Evolutionary conservation across 768 basidiomycete species (phyloP), one percentile per base, ranked within the genome.

Genomic region (Pholiota molesta): DNA sequence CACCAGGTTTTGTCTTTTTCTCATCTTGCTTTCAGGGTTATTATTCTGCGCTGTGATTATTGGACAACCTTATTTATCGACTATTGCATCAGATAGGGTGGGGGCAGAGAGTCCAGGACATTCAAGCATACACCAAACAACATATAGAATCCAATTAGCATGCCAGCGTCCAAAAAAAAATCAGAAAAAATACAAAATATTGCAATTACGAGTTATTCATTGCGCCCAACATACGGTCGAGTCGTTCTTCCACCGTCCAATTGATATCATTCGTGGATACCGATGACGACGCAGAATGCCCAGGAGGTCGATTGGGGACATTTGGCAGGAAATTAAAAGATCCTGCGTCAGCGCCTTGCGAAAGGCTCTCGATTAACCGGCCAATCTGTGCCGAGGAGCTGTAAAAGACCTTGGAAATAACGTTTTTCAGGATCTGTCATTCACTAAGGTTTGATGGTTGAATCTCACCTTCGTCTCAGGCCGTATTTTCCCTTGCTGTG

Each of bases 381-480:
- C 90, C 91, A 71, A 95, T 94, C 63, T 93, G 88, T 44, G 86
- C 84, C 23, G 89, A 81, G 17, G 91, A 86, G 66, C 88, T 89
- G 73, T 87, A 88, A 74, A 87, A 90, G 62, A 91, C 85, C 90
- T 92, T 72, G 65, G 29, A 14, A 14, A n/a, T 61, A 45, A 68
- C 42, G 57, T 49, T 52, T 63, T 62, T 59, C 52, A 65, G 59
- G 68, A 72, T 69, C 77, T 70, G 75, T 70, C 68, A 67, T 55
- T 39, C 59, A 44, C 60, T 64, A 65, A 64, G 56, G 60, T 62
- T 64, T 39, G 49, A 58, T 66, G 47, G 52, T 51, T 57, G 58
- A 60, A 68, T 73, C 79, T 64, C 74, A 90, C 92, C 86, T 94
- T 94, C 35, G 93, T 95, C 71, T 95, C 92, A 65, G 93, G 92